Conservation (phyloP, 495 filamentous ascomycete genomes). For the Penicillium mononematosum region DNA sequence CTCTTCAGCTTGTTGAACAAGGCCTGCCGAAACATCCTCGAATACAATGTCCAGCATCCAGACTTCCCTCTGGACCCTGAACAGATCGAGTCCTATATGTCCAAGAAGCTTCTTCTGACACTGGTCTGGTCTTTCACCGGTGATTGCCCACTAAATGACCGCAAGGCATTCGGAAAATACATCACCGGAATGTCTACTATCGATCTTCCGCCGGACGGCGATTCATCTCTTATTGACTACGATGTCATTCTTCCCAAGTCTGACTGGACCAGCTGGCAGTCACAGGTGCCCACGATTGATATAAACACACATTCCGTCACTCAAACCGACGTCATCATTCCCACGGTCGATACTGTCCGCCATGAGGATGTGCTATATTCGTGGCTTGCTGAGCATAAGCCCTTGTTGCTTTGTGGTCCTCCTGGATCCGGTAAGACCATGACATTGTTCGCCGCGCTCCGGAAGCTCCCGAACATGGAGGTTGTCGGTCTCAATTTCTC, state of each 20-base stretch:
- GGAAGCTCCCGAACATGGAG: slow-evolving; percentile 97
- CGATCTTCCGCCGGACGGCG: slow-evolving; percentile 71
- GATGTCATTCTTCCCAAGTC: slow-evolving; percentile 82
- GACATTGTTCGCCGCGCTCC: slow-evolving; percentile 95
- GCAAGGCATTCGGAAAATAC: slow-evolving; percentile 83
- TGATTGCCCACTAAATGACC: slow-evolving; percentile 85
- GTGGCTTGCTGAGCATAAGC: slow-evolving; percentile 98
- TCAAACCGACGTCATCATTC: slow-evolving; percentile 96
- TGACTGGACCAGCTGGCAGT: slow-evolving; percentile 91
- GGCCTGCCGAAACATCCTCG: slow-evolving; percentile 82
- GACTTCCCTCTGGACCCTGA: slow-evolving; percentile 91
- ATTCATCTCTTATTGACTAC: slow-evolving; percentile 89
- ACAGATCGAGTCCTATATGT: slow-evolving; percentile 81
- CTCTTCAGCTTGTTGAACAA: slow-evolving; percentile 95
- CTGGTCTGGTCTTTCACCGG: slow-evolving; percentile 93
- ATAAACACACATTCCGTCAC: slow-evolving; percentile 97
- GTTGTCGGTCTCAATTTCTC: slow-evolving; percentile 99
- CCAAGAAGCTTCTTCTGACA: slow-evolving; percentile 89
- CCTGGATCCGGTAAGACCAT: slow-evolving; percentile 99
- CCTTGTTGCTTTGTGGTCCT: slow-evolving; percentile 91
- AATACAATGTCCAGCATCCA: slow-evolving; percentile 89
- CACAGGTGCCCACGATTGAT: slow-evolving; percentile 88
- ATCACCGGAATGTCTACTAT: slow-evolving; percentile 77
- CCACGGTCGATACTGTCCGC: slow-evolving; percentile 91
- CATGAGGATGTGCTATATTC: slow-evolving; percentile 98